Evolutionary conservation across 202 grass and related monocot species (phyloP), one percentile per base, ranked within the genome.

Genomic region (Miscanthus sacchariflorus): DNA sequence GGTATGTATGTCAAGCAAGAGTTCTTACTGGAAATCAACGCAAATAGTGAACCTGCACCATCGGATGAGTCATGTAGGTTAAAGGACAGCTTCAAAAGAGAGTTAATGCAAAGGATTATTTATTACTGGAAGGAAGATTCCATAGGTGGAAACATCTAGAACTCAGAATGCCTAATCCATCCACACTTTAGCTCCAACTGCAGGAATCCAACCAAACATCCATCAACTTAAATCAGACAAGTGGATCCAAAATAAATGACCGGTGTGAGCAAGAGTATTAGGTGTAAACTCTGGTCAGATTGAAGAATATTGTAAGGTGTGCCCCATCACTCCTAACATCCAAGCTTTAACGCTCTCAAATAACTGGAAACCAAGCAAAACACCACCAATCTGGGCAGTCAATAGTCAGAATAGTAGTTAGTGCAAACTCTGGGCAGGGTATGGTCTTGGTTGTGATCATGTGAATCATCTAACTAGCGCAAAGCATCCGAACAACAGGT

Each of bases 281-380:
- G 12, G 21, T 44, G 70, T 48, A 4, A n/a, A 33, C 42, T 49
- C 64, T 69, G 5, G 79, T 30, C 9, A 39, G 44, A 48, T 35
- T 5, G 15, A 30, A 70, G 12, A 82, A 35, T 14, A 11, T 12
- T 28, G 6, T n/a, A 17, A 82, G 13, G 8, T 24, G 1, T 14
- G 27, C 21, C 11, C 2, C 18, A 40, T 25, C 5, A 52, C 21
- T 50, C 25, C 7, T 9, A 83, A 42, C 1, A 4, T 63, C 28
- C 9, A 14, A 28, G 1, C 14, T 5, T 66, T 40, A 9, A 18
- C 36, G 25, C 12, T 39, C 24, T 13, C 61, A 38, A 46, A 30
- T 75, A 65, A 59, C 76, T 74, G 39, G 24, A 86, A 64, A 35
- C 59, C 19, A 52, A 66, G 50, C 12, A 87, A 72, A 71, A 0